Conservation (phyloP, 768 basidiomycete species). For the Lepiota venenata region DNA sequence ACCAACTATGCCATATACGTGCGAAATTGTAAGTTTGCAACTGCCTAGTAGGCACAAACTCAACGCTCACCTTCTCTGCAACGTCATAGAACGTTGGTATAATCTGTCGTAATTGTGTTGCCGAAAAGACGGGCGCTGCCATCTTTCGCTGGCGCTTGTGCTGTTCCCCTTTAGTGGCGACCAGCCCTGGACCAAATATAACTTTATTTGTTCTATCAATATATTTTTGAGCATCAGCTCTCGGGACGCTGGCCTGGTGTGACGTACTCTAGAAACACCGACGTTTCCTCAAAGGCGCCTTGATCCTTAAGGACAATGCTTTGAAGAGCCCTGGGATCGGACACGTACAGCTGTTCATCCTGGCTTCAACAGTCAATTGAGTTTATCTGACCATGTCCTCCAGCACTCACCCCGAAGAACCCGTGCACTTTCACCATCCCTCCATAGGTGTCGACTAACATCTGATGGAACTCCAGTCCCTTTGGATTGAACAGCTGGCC, state of each 20-base stretch:
- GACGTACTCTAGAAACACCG: constrained; percentile 40
- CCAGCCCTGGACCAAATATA: constrained; percentile 45
- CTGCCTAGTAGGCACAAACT: background rate
- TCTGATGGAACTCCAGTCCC: constrained; percentile 38
- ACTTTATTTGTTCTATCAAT: constrained; percentile 35
- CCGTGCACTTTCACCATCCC: constrained; percentile 43
- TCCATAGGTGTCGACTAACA: constrained; percentile 35
- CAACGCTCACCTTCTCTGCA: constrained; percentile 35
- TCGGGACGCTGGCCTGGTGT: background rate
- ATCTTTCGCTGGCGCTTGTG: constrained; percentile 49
- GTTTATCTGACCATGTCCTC: background rate
- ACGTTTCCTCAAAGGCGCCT: constrained; percentile 43
- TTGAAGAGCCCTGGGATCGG: constrained; percentile 46
- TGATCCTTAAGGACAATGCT: constrained; percentile 47
- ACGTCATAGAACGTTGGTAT: constrained; percentile 43
- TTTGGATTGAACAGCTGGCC: constrained; percentile 40
- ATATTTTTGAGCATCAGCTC: background rate
- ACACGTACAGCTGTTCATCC: constrained; percentile 48
- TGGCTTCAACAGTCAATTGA: constrained; percentile 14
- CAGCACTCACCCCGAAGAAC: constrained; percentile 40
- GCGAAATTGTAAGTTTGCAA: too few species aligned
- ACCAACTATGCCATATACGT: background rate
- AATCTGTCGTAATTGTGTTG: constrained; percentile 39
- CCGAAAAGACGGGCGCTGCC: constrained; percentile 44
- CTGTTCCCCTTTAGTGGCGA: constrained; percentile 38